These are phyloP conservation scores for Usnea hakonensis DNA, from an alignment of 495 filamentous ascomycete genomes.

Conservation along the genomic window DNA sequence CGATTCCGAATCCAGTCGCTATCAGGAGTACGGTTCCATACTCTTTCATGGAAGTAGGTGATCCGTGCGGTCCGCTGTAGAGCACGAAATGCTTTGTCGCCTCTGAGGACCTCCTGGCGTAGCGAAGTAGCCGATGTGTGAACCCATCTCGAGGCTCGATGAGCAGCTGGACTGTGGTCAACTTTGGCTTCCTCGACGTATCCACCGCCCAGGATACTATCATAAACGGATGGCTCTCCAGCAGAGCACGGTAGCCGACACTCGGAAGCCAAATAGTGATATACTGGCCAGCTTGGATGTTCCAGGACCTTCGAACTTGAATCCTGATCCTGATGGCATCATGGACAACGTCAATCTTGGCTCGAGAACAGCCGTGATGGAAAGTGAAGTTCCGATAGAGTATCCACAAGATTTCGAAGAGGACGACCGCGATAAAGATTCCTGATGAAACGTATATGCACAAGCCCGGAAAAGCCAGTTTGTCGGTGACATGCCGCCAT, in stretches of 20 bases:
- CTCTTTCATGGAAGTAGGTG: constrained; percentile 21
- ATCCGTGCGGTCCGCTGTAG: constrained; percentile 28
- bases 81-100: not conserved
- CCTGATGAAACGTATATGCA: constrained; percentile 28
- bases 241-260: constrained; percentile 29
- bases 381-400: constrained; percentile 29
- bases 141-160: constrained; percentile 4
- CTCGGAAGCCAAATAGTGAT: constrained; percentile 35
- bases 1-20: constrained; percentile 26
- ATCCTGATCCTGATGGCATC: constrained; percentile 15
- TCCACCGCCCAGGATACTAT: constrained; percentile 31
- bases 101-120: not conserved
- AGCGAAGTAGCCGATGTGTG: constrained; percentile 4
- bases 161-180: constrained; percentile 28
- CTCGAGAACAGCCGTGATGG: constrained; percentile 16
- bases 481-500: constrained; percentile 24
- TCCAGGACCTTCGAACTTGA: constrained; percentile 18
- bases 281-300: constrained; percentile 34
- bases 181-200: too few relatives aligned
- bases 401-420: constrained; percentile 23
- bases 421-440: constrained; percentile 24
- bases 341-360: constrained; percentile 15
- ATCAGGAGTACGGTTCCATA: constrained; percentile 31
- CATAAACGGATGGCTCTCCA: constrained; percentile 35
- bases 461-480: constrained; percentile 17